Base-by-base conservation (phyloP, 2,329 filamentous ascomycete species). In the Alternaria solani region DNA sequence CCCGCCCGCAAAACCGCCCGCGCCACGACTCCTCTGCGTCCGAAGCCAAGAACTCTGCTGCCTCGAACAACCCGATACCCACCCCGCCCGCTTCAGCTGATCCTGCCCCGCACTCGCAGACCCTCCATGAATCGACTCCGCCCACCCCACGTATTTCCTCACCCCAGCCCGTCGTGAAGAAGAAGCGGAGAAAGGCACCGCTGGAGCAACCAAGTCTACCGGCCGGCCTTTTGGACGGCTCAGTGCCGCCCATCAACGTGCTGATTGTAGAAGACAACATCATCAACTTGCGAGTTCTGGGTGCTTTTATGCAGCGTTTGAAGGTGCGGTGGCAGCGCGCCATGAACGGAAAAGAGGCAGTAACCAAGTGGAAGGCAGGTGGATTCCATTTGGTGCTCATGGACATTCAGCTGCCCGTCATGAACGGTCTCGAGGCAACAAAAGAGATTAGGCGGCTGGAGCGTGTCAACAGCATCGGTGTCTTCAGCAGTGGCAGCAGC, bases 251-350 rank as follows among this genome's bases (percentile, higher is more conserved):
- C 1, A 98, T 99, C 81, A 98, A 96, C 70, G 94, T 98, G 7
- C 84, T 99, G 43, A 97, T 99, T 62, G 95, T 99, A 14, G 95
- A 99, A 81, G 95, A 99, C 81, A 99, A 99, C 78, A 93, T 95
- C 65, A 98, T 99, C 85, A 99, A 98, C 75, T 83, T 98, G 68
- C 92, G 93, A 73, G 88, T 99, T 9, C 83, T 99, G 36, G 94
- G 97, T 75, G 93, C 94, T 1, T 96, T 99, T 74, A 94, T 98
- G 84, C 97, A 97, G 81, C 86, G 93, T 49, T 85, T 99, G 51
- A 97, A 97, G 75, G 95, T 99, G 7, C 88, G 95, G 34, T 98
- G 94, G 93, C 91, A 95, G 79, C 96, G 93, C n/a, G 95, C 95
- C 38, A 93, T 96, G 85, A 97, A 98, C 76, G 95, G 95, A 25